Evolutionary conservation across 495 filamentous ascomycete species (phyloP).

Genomic region (Emericellopsis terricola): DNA sequence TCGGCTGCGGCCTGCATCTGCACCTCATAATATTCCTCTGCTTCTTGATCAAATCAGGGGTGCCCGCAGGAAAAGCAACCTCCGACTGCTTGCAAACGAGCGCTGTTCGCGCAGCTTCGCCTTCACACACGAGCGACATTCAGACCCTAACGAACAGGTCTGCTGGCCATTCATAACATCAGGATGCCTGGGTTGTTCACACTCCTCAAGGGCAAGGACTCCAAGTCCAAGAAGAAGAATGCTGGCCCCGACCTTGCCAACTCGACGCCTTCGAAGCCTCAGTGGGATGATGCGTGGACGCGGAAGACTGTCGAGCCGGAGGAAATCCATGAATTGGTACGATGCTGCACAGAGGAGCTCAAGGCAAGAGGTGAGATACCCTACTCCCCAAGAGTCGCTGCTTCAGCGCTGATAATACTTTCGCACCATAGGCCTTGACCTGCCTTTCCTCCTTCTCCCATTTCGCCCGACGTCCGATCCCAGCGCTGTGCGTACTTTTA

Average conservation of each 20-base stretch:
- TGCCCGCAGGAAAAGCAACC: too few species aligned
- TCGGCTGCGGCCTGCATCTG: too few species aligned
- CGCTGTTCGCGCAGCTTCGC: too few species aligned
- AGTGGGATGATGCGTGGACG: slow-evolving; percentile 80
- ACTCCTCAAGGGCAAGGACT: slow-evolving; percentile 54
- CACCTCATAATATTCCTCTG: too few species aligned
- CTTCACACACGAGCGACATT: too few species aligned
- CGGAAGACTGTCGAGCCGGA: slow-evolving; percentile 74
- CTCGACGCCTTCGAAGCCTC: slow-evolving; percentile 42
- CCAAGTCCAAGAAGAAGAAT: slow-evolving; percentile 40
- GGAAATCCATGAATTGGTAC: slow-evolving; percentile 75
- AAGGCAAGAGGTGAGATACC: slow-evolving; percentile 70
- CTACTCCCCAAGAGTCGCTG: slow-evolving; percentile 3
- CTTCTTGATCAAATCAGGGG: too few species aligned
- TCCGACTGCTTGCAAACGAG: too few species aligned
- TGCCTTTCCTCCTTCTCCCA: slow-evolving; percentile 87
- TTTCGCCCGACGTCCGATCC: slow-evolving; percentile 87
- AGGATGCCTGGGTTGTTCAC: slow-evolving; percentile 50
- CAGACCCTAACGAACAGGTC: too few species aligned
- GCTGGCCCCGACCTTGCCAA: slow-evolving; percentile 23
- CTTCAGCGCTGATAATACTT: slow-evolving; percentile 1
- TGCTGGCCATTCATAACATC: too few species aligned
- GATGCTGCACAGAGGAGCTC: slow-evolving; percentile 73
- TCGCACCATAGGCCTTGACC: slow-evolving; percentile 56
- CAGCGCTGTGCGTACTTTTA: slow-evolving; percentile 75